Percentiles rank a stretch among this genome's conserved stretches.
phyloP scores from a whole-genome alignment of 768 basidiomycete genomes.

The Russula dissimulans region DNA sequence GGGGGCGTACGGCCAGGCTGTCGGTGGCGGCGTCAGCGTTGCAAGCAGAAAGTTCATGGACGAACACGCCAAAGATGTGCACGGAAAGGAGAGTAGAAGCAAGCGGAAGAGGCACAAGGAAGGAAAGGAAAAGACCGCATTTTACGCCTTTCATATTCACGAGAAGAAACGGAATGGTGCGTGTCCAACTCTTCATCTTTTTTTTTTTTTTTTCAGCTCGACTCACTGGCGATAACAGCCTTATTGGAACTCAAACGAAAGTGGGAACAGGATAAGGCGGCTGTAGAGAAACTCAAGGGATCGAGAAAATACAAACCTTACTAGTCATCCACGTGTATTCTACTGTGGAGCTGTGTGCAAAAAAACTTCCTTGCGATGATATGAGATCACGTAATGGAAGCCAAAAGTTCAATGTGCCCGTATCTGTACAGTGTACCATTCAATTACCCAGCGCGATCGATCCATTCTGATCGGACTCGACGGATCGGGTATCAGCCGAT shows the following conservation, averaged over 20 bases:
- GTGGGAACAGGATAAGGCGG: slow-evolving; percentile 85
- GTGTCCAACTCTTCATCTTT: slow-evolving; percentile 13
- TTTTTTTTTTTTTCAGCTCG: not conserved
- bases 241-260: slow-evolving; percentile 56
- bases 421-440: too few species aligned
- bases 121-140: slow-evolving; percentile 50
- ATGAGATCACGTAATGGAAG: slow-evolving; percentile 4
- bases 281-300: slow-evolving; percentile 70
- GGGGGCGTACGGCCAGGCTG: slow-evolving; percentile 79
- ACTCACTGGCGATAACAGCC: slow-evolving; percentile 28
- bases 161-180: slow-evolving; percentile 82
- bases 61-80: slow-evolving; percentile 15
- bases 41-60: slow-evolving; percentile 49
- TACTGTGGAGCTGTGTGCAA: too few species aligned
- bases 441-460: not conserved
- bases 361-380: not conserved
- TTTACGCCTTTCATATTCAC: slow-evolving; percentile 87
- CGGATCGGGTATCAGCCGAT: not conserved
- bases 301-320: slow-evolving; percentile 84
- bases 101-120: slow-evolving; percentile 56
- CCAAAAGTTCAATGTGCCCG: too few species aligned
- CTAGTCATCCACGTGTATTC: slow-evolving; percentile 24
- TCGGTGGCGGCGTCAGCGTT: slow-evolving; percentile 69
- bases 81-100: slow-evolving; percentile 24
- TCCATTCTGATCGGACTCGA: not conserved